phyloP scores from a whole-genome alignment of 2,329 filamentous ascomycete species.

The Ophiostoma australiae region DNA sequence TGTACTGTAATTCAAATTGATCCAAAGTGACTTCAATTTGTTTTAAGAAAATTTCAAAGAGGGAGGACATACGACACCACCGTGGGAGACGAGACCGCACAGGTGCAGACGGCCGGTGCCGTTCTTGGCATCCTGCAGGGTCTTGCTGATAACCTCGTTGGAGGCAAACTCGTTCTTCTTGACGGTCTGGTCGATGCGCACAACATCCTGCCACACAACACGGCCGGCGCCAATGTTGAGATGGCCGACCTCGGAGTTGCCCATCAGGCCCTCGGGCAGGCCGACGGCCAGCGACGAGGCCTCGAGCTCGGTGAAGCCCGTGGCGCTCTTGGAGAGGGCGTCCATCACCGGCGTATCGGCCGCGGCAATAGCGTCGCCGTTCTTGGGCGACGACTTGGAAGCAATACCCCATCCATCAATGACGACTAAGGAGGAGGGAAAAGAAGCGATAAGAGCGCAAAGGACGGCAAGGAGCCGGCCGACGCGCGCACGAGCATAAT shows the following conservation, averaged over 20 bases:
- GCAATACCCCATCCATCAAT: conserved; percentile 98
- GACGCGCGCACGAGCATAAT: conserved; percentile 45
- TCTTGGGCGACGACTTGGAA: conserved; percentile 69
- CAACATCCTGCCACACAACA: conserved; percentile 97
- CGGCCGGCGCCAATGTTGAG: conserved; percentile 96
- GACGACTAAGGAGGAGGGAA: conserved; percentile 60
- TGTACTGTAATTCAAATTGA: not conserved
- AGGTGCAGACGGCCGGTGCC: conserved; percentile 91
- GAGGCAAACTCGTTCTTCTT: conserved; percentile 76
- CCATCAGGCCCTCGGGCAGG: conserved; percentile 94
- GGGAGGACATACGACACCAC: conserved; percentile 63
- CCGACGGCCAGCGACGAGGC: conserved; percentile 94
- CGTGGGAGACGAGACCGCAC: conserved; percentile 86
- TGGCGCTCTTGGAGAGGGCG: conserved; percentile 71
- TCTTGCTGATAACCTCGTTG: conserved; percentile 69
- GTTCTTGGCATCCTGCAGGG: conserved; percentile 73
- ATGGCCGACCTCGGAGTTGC: conserved; percentile 97
- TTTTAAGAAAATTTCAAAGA: too few species aligned
- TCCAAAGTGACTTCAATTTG: not conserved
- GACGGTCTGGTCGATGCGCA: conserved; percentile 90
- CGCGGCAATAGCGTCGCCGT: conserved; percentile 92
- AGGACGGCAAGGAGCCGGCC: conserved; percentile 24
- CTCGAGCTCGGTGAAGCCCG: conserved; percentile 88
- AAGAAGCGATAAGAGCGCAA: conserved; percentile 3
- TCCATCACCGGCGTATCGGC: conserved; percentile 96